These are phyloP conservation scores for Ambispora gerdemannii DNA, from an alignment of 192 early-diverging fungal genomes.

Conservation along the genomic window DNA sequence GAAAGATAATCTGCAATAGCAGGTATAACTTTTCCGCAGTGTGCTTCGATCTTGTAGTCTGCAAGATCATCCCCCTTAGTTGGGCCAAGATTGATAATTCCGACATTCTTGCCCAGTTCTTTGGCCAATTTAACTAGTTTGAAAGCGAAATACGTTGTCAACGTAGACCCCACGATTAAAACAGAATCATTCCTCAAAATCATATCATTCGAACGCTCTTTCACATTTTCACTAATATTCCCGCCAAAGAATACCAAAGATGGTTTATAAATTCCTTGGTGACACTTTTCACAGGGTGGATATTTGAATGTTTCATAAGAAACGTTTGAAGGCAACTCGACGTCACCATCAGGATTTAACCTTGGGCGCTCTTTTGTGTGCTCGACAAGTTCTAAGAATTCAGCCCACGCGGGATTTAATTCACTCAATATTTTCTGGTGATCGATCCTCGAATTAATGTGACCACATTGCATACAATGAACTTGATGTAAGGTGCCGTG, in stretches of 20 bases:
- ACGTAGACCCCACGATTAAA: conserved; percentile 76
- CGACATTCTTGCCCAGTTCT: conserved; percentile 57
- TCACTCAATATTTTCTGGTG: conserved; percentile 65
- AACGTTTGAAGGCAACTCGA: conserved; percentile 56
- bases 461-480: conserved; percentile 67
- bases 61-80: conserved; percentile 70
- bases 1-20: neutral
- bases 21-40: conserved; percentile 14
- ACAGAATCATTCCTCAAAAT: conserved; percentile 60
- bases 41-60: conserved; percentile 8
- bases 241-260: conserved; percentile 90
- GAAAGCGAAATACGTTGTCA: conserved; percentile 81
- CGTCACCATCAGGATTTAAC: conserved; percentile 82
- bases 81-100: conserved; percentile 70
- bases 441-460: conserved; percentile 46
- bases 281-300: conserved; percentile 67
- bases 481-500: conserved; percentile 80
- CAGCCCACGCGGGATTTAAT: conserved; percentile 68
- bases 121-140: conserved; percentile 68
- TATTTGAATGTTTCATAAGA: conserved; percentile 68
- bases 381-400: conserved; percentile 43
- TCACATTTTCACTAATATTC: conserved; percentile 61
- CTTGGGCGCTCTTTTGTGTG: conserved; percentile 42
- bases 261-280: conserved; percentile 63
- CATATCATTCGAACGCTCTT: conserved; percentile 52